Conservation (phyloP, 2,329 filamentous ascomycete species). For the Coniochaeta hoffmannii region DNA sequence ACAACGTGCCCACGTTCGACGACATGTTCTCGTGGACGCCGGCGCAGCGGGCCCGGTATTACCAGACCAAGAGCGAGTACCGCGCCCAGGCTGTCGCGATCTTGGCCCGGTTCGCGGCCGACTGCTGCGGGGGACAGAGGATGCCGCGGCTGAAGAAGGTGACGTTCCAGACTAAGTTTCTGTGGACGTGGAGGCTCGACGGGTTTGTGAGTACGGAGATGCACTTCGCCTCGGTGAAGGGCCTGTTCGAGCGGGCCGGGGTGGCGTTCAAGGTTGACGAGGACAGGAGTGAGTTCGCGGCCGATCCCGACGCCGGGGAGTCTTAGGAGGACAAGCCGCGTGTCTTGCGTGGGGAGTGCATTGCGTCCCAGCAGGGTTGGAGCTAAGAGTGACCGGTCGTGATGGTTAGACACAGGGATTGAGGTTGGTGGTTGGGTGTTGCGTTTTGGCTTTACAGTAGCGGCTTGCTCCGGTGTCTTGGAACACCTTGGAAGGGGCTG, state of each 20-base stretch:
- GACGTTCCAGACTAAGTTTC: conserved; percentile 13
- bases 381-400: too few relatives aligned
- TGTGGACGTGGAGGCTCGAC: conserved; percentile 16
- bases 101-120: conserved; percentile 12
- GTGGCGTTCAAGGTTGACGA: conserved; percentile 14
- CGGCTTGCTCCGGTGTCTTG: too few relatives aligned
- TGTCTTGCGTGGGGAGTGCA: neutral
- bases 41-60: conserved; percentile 11
- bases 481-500: too few relatives aligned
- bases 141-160: conserved; percentile 13
- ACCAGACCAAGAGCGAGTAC: conserved; percentile 12
- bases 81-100: conserved; percentile 10
- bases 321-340: neutral
- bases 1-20: conserved; percentile 9
- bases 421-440: too few relatives aligned
- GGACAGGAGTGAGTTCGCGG: conserved; percentile 6
- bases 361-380: too few relatives aligned
- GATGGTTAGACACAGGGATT: too few relatives aligned
- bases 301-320: neutral
- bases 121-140: conserved; percentile 6
- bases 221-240: neutral
- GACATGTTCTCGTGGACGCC: conserved; percentile 10
- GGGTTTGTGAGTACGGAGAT: conserved; percentile 2
- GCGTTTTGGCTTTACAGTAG: neutral
- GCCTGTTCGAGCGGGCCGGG: conserved; percentile 11